Evolutionary conservation across 371 early-diverging fungal genomes (phyloP).

Genomic region (Rhizopus microsporus): DNA sequence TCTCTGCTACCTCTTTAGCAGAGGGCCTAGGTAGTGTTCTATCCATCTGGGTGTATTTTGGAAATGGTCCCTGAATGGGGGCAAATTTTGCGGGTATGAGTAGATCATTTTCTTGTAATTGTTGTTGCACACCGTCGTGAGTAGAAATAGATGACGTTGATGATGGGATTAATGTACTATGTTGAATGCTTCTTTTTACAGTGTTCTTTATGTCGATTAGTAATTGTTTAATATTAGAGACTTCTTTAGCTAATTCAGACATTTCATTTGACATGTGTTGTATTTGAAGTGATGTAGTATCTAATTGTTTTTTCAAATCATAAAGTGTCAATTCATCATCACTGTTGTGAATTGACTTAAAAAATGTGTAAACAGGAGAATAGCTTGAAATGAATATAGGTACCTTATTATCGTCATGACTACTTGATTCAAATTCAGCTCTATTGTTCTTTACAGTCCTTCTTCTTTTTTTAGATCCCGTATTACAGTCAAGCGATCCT

Average conservation of each 20-base stretch:
- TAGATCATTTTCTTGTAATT: neutral
- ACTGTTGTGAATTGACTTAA: neutral
- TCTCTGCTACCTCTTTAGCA: conserved; percentile 11
- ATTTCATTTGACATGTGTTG: neutral
- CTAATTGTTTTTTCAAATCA: neutral
- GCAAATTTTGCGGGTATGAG: conserved; percentile 1
- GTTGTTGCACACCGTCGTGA: neutral
- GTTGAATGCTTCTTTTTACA: neutral
- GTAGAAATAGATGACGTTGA: neutral
- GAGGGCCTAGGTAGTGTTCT: conserved; percentile 11
- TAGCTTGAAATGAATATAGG: neutral
- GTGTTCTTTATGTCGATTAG: neutral
- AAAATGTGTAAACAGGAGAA: neutral
- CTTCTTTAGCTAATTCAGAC: neutral
- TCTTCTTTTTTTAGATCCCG: neutral
- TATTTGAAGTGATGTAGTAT: neutral
- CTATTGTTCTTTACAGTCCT: conserved; percentile 3
- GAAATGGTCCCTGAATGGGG: conserved; percentile 9
- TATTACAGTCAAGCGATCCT: neutral
- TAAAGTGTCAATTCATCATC: neutral
- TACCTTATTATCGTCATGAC: neutral
- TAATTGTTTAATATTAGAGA: neutral
- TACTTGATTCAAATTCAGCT: conserved; percentile 1
- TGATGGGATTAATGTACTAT: neutral
- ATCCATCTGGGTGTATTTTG: conserved; percentile 4